Percentiles rank a stretch among this genome's conserved stretches.
These are phyloP conservation scores for Chenopodium suecicum DNA, from an alignment of 148 eudicot genomes.

Conservation along the genomic window DNA sequence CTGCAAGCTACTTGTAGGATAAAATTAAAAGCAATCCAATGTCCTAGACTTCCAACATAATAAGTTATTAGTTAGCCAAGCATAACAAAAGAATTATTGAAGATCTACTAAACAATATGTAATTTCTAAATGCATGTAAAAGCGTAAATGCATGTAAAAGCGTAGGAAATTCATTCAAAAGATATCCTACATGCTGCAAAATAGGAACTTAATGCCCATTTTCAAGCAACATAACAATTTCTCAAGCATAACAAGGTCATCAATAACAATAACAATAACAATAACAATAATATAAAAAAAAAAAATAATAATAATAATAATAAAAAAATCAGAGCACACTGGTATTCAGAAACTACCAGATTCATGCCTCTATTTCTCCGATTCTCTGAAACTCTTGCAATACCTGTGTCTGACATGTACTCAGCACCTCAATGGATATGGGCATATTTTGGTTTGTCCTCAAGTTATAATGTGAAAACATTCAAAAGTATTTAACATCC, in stretches of 20 bases:
- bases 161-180: not conserved
- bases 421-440: not conserved
- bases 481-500: not conserved
- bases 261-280: too few species aligned
- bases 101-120: not conserved
- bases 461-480: not conserved
- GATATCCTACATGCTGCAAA: not conserved
- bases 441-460: not conserved
- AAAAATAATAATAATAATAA: not conserved
- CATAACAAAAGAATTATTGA: not conserved
- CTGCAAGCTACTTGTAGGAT: not conserved
- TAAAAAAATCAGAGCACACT: not conserved
- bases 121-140: not conserved
- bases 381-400: not conserved
- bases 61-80: not conserved
- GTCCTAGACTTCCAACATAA: not conserved
- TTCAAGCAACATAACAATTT: not conserved
- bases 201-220: not conserved
- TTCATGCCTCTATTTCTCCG: not conserved
- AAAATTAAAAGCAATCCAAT: not conserved
- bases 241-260: not conserved
- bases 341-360: not conserved
- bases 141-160: not conserved
- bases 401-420: not conserved
- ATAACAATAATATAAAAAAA: too few species aligned